Percentiles rank a stretch among this genome's conserved stretches.
Conservation (phyloP, 768 basidiomycete genomes). For the Daedaleopsis sinensis region DNA sequence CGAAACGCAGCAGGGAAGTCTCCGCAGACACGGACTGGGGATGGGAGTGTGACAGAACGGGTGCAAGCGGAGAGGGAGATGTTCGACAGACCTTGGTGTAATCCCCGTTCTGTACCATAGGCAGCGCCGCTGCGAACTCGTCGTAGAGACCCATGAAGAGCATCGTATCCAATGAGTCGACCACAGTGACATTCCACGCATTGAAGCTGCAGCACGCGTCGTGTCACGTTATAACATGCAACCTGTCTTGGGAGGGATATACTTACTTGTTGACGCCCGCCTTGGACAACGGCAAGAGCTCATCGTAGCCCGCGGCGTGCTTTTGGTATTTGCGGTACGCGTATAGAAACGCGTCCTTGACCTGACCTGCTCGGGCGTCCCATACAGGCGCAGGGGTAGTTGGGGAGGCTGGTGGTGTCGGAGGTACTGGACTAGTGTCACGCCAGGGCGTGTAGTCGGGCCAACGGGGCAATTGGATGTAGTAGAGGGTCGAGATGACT, state of each 20-base stretch:
- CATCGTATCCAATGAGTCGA: slow-evolving; percentile 87
- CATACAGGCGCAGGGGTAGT: slow-evolving; percentile 40
- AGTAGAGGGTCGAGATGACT: slow-evolving; percentile 25
- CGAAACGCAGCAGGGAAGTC: no score
- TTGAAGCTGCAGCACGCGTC: slow-evolving; percentile 54
- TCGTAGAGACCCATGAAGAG: slow-evolving; percentile 72
- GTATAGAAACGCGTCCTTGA: slow-evolving; percentile 65
- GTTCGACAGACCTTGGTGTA: slow-evolving; percentile 49
- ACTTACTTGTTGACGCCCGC: slow-evolving; percentile 51
- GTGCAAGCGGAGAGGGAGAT: no score
- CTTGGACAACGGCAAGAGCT: slow-evolving; percentile 58
- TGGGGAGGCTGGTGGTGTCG: not conserved
- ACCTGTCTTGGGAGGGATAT: not conserved
- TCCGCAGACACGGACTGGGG: no score
- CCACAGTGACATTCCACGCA: slow-evolving; percentile 75
- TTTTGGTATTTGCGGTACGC: slow-evolving; percentile 69
- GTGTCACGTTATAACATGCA: not conserved
- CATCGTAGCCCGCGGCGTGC: slow-evolving; percentile 65
- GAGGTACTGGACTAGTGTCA: not conserved
- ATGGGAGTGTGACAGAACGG: no score
- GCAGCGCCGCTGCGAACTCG: slow-evolving; percentile 68
- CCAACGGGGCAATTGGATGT: slow-evolving; percentile 1
- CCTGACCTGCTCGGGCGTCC: slow-evolving; percentile 54
- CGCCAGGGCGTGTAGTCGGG: slow-evolving; percentile 2
- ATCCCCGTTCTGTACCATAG: slow-evolving; percentile 47